Base-by-base conservation (phyloP, 306 rosid species). In the Quercus parvula region DNA sequence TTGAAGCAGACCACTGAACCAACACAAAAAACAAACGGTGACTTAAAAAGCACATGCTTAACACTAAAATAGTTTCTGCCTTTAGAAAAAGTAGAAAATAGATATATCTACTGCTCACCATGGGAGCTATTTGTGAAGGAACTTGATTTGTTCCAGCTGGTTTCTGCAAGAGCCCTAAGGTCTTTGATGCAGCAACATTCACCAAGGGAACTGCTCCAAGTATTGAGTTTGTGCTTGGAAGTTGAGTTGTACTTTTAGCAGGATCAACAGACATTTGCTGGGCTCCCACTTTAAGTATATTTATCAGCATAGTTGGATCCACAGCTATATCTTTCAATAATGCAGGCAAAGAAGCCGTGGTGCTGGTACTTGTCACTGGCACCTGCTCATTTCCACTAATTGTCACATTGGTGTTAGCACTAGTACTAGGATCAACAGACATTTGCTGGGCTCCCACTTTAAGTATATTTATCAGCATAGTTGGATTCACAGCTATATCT, bases 401-500 rank as follows among this genome's bases (percentile, higher is more conserved):
- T 54, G 86, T 75, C 78, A 61, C 83, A 61, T 73, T 82, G 55
- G 74, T 15, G 71, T 70, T 81, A 75, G 78, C 63, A 57, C 72
- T 82, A 73, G 73, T 69, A 81, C 61, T 59, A 30, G 88, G 82
- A 86, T 24, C 24, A 24, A 24, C 24, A 24, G 86, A 81, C 27
- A 84, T 89, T 79, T 63, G 89, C 75, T 74, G 80, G 82, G 89
- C 75, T 78, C 83, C 94, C 44, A 82, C 68, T 74, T 86, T 74
- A 78, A 93, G 86, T 75, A 96, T 18, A 83, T 86, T 86, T 64
- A 88, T 30, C 71, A 96, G 82, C 88, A 93, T 86, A 71, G 92
- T 78, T 62, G 98, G 99, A 83, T 93, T 96, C 84, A 90, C 94
- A 81, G 84, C 92, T 56, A 89, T 81, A 78, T 85, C 97, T 73